Conservation (phyloP, 768 basidiomycete species). For the Termitomyces sp. region DNA sequence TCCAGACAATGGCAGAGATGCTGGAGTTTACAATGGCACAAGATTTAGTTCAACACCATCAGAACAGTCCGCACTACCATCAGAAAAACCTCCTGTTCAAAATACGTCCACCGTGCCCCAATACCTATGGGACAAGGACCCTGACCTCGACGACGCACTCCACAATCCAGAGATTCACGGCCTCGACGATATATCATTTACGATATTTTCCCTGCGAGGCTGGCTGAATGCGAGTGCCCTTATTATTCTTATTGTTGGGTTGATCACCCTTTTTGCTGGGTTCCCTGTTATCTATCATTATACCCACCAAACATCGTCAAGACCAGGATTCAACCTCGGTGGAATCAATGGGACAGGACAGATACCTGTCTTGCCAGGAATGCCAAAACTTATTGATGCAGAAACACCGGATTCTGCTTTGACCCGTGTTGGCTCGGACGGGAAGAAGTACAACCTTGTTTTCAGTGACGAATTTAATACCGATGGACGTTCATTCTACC, state of each 20-base stretch:
- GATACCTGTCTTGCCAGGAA: slow-evolving; percentile 68
- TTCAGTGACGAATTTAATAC: slow-evolving; percentile 78
- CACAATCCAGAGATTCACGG: slow-evolving; percentile 84
- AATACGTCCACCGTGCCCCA: slow-evolving; percentile 65
- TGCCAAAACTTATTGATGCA: slow-evolving; percentile 70
- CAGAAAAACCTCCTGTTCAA: slow-evolving; percentile 32
- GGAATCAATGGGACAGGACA: slow-evolving; percentile 87
- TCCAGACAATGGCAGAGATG: slow-evolving; percentile 41
- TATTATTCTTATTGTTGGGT: slow-evolving; percentile 58
- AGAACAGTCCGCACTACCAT: slow-evolving; percentile 30
- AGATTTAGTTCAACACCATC: slow-evolving; percentile 56
- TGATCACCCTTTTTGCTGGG: slow-evolving; percentile 81
- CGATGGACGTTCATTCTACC: slow-evolving; percentile 65
- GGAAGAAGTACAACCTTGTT: slow-evolving; percentile 74
- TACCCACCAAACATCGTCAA: slow-evolving; percentile 27
- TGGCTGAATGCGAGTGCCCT: slow-evolving; percentile 79
- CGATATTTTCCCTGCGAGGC: slow-evolving; percentile 78
- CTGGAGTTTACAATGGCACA: slow-evolving; percentile 43
- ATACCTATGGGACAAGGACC: slow-evolving; percentile 79
- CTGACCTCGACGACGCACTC: slow-evolving; percentile 85
- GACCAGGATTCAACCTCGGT: slow-evolving; percentile 79
- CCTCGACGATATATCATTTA: slow-evolving; percentile 55
- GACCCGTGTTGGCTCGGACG: slow-evolving; percentile 69
- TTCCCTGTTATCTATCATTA: slow-evolving; percentile 78
- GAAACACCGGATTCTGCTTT: slow-evolving; percentile 64